Conservation (phyloP, 495 filamentous ascomycete genomes). For the Penicillium goetzii region DNA sequence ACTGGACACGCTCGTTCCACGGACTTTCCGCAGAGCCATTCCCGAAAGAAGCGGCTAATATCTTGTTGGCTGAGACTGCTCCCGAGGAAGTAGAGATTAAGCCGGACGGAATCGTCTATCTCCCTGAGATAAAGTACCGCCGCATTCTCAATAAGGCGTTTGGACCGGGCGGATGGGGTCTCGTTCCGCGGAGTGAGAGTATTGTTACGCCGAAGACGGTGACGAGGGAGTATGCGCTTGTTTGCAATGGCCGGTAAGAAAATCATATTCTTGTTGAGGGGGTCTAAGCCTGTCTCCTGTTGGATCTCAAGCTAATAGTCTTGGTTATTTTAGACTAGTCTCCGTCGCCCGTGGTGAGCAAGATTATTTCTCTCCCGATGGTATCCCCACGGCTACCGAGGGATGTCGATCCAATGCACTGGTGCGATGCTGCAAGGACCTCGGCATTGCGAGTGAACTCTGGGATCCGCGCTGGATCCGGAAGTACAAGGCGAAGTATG, state of each 20-base stretch:
- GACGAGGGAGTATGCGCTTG: constrained; percentile 92
- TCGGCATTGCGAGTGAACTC: constrained; percentile 91
- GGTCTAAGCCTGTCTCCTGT: not conserved
- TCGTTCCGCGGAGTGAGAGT: constrained; percentile 88
- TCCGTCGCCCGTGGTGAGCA: constrained; percentile 94
- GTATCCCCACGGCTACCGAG: constrained; percentile 95
- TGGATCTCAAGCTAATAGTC: constrained; percentile 5
- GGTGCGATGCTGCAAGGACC: constrained; percentile 96
- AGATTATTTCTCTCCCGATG: constrained; percentile 88
- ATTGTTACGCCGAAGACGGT: constrained; percentile 86
- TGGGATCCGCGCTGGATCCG: constrained; percentile 96
- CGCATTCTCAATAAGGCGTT: constrained; percentile 90
- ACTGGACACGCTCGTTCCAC: constrained; percentile 94
- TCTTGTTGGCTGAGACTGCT: constrained; percentile 69
- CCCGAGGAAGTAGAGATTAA: constrained; percentile 91
- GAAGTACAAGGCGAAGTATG: constrained; percentile 66
- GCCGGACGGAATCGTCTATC: constrained; percentile 92
- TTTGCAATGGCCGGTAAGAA: constrained; percentile 83
- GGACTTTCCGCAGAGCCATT: constrained; percentile 80
- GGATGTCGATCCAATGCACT: constrained; percentile 97
- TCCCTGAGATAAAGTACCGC: constrained; percentile 98
- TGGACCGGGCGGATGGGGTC: constrained; percentile 93
- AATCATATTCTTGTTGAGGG: not conserved
- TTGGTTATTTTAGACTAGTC: constrained; percentile 64
- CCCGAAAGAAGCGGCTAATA: constrained; percentile 69